A percentile compares a stretch with the other conserved stretches of the same genome.
These are phyloP conservation scores for Aspergillus aculeatinus DNA, from an alignment of 2,329 filamentous ascomycete genomes.

Conservation along the genomic window DNA sequence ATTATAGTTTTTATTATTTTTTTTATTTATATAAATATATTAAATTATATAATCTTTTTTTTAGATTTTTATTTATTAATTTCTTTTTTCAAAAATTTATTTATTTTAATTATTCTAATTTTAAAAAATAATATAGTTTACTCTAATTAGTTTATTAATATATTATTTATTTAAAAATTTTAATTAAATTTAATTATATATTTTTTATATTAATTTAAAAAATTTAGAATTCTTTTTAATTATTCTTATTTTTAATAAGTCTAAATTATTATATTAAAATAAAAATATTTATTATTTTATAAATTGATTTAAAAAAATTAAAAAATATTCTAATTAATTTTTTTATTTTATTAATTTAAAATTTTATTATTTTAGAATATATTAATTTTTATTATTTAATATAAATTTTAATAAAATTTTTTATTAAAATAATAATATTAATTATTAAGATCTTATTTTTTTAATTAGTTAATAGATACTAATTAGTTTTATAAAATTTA, in stretches of 20 bases:
- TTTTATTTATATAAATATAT: too few species aligned
- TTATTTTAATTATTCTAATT: not conserved
- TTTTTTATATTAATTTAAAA: not conserved
- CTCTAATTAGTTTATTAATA: not conserved
- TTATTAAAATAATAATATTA: not conserved
- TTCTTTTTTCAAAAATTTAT: not conserved
- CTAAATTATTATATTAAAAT: not conserved
- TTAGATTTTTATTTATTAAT: too few species aligned
- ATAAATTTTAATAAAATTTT: not conserved
- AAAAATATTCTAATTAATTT: not conserved
- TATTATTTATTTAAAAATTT: not conserved
- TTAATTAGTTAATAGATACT: not conserved
- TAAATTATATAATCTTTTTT: too few species aligned
- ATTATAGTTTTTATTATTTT: too few species aligned
- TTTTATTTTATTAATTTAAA: not conserved
- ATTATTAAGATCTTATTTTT: not conserved
- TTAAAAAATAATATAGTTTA: not conserved
- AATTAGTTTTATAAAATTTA: not conserved
- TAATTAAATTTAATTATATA: not conserved
- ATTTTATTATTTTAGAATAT: not conserved
- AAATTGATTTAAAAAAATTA: not conserved
- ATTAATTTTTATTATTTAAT: not conserved
- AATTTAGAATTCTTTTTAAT: not conserved
- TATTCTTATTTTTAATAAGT: not conserved
- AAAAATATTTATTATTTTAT: not conserved